Evolutionary conservation across 2,329 filamentous ascomycete genomes (phyloP), one percentile per base, ranked within the genome.

Genomic region (Arthrobotrys pseudoclavata): DNA sequence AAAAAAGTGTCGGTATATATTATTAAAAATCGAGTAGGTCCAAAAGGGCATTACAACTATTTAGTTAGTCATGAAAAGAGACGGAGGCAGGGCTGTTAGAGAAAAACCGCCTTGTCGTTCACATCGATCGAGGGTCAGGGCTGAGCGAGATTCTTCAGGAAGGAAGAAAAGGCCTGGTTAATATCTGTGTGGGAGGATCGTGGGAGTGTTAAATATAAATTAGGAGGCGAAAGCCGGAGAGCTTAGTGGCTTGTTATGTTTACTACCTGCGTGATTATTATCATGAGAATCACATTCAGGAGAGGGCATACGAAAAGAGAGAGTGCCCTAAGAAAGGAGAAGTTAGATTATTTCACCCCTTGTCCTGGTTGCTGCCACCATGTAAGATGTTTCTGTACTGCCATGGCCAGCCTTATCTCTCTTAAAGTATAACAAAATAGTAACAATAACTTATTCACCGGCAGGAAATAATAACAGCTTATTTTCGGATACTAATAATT

Each of bases 181-280:
- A 37, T 68, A 31, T 70, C 15, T 61, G 71, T 76, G 72, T 76
- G 72, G 66, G 72, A 70, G 66, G 66, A 69, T 76, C 64, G 64
- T 70, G 69, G 70, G 72, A 66, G 50, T 69, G 72, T 76, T 76
- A 76, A 70, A 76, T 76, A 76, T 76, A 76, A 76, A 70, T 76
- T 69, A 63, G 63, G 72, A 76, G 72, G 72, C 72, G 72, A 76
- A 40, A 50, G 50, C 71, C 71, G 64, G 71, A 52, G 60, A 48
- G n/a, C 47, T 69, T 66, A 66, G 37, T 29, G 55, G 55, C 57
- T 69, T 57, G 64, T 45, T 37, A 66, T 69, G 57, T 76, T 64
- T 68, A 63, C 50, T 15, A 47, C 53, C 60, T 76, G 72, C 63
- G 72, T 76, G 72, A 76, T 76, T 76, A 70, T 66, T 70, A 66